Base-by-base conservation (phyloP, 2,329 filamentous ascomycete genomes). In the Tolypocladium pustulatum region DNA sequence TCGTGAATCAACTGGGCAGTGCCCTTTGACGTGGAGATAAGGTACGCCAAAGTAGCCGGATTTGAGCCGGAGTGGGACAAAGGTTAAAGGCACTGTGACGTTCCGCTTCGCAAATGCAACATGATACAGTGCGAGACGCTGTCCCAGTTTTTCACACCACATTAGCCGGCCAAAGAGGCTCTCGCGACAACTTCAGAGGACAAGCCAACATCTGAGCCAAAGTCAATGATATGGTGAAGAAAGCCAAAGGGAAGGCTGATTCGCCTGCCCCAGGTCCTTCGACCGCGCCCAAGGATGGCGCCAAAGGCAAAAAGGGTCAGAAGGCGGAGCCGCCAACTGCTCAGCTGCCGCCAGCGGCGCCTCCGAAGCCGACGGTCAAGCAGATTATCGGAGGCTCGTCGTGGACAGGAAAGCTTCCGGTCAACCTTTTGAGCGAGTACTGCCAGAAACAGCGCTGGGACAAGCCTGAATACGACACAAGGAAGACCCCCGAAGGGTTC, bases 391-490 rank as follows among this genome's bases (percentile, higher is more conserved):
- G 91, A 49, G 94, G 94, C 55, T 85, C 91, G 60, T 97, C 91
- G 65, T 99, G 94, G 94, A 99, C 94, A 0, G 94, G 94, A 46
- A 99, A 99, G 72, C 78, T 99, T 37, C 94, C 94, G 1, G 89
- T 97, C 63, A 97, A 96, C 70, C 81, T 97, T 67, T 83, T 97
- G 63, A 90, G 89, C 40, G 94, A 97, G 78, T 90, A 96, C 74
- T 97, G 92, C 67, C 91, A 96, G 75, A 95, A 93, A 73, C 90
- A 96, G 72, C 91, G 90, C 70, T 99, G 94, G 94, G 89, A 91
- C 64, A 93, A 87, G 70, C 93, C 93, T 2, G 92, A 96, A 63
- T 99, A 96, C 72, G 88, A 88, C 63, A 90, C 91, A 80, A 82
- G 79, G 63, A 90, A 88, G 79, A 84, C 83, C 32, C 77, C 82